phyloP scores from a whole-genome alignment of 1,284 basidiomycete genomes.

The Heterobasidion occidentale region DNA sequence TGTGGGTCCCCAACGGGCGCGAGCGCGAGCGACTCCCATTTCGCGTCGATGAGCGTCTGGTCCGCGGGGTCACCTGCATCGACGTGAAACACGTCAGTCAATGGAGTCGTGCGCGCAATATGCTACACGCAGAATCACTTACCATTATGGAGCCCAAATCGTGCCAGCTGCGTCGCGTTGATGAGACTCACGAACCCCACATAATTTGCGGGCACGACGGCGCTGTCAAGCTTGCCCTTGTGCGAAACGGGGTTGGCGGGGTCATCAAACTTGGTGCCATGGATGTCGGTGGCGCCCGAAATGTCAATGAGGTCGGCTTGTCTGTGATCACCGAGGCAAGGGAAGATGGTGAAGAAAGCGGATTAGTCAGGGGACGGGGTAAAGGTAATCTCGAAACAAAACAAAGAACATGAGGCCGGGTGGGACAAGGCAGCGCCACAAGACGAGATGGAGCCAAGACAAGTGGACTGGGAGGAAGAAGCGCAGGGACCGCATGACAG shows the following conservation, averaged over 20 bases:
- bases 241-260: constrained; percentile 45
- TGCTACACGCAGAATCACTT: constrained; percentile 1
- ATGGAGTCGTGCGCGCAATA: not conserved
- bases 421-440: no score
- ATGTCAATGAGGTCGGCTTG: constrained; percentile 55
- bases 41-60: constrained; percentile 50
- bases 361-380: not conserved
- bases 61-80: constrained; percentile 30
- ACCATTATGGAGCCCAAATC: constrained; percentile 59
- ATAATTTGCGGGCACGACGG: constrained; percentile 48
- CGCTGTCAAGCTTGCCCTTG: constrained; percentile 38
- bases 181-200: constrained; percentile 49
- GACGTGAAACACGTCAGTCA: not conserved
- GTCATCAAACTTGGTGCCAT: constrained; percentile 47
- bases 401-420: not conserved
- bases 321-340: constrained; percentile 15
- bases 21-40: constrained; percentile 64
- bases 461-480: no score
- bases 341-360: not conserved
- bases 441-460: no score
- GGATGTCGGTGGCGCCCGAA: constrained; percentile 53
- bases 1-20: constrained; percentile 42
- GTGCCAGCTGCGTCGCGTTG: constrained; percentile 40
- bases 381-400: not conserved
- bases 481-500: no score